Conservation (phyloP, 345 rosid species). For the thale cress (Arabidopsis thaliana) region DNA sequence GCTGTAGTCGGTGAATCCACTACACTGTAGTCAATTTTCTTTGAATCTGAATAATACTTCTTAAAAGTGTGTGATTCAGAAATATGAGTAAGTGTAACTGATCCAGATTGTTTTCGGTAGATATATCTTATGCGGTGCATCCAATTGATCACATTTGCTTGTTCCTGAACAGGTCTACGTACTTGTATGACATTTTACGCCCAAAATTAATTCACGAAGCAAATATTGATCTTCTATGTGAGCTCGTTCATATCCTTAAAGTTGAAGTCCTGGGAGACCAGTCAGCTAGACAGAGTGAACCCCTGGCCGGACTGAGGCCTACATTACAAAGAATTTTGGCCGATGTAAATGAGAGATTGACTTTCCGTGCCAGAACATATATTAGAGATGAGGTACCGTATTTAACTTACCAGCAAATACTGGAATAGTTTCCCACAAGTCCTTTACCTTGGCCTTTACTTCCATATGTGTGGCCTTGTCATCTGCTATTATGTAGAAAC, state of each 20-base stretch:
- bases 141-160: conserved; percentile 24
- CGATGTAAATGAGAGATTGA: conserved; percentile 87
- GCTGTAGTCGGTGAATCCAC: not conserved
- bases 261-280: conserved; percentile 95
- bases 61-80: conserved; percentile 2
- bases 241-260: conserved; percentile 92
- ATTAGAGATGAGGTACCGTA: conserved; percentile 86
- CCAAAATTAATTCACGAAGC: conserved; percentile 93
- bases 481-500: conserved; percentile 24
- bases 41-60: conserved; percentile 19
- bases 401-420: conserved; percentile 19
- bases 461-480: conserved; percentile 18
- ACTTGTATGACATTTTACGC: conserved; percentile 87
- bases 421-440: conserved; percentile 15
- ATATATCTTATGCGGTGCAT: conserved; percentile 11
- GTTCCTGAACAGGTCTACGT: conserved; percentile 69
- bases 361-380: conserved; percentile 97
- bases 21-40: conserved; percentile 24
- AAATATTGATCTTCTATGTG: conserved; percentile 90
- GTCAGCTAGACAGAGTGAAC: conserved; percentile 71
- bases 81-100: conserved; percentile 19
- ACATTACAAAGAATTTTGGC: conserved; percentile 91
- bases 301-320: conserved; percentile 85
- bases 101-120: conserved; percentile 17
- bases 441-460: conserved; percentile 7